Base-by-base conservation (phyloP, 345 rosid genomes). In the Jatropha curcas region DNA sequence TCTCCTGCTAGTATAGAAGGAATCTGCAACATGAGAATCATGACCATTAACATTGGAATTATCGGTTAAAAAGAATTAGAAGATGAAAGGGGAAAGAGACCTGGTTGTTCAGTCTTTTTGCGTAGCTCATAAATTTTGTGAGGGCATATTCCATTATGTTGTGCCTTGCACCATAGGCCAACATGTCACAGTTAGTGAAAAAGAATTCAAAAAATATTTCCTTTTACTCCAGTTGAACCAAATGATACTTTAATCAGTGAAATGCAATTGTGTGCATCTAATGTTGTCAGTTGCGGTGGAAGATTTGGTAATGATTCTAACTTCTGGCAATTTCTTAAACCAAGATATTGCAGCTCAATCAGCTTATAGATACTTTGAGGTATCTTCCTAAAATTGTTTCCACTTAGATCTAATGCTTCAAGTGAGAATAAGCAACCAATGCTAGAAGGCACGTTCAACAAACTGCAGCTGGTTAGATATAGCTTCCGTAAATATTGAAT, bases 151-250 rank as follows among this genome's bases (percentile, higher is more conserved):
- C 34, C 10, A 30, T 17, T n/a, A 30, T 14, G 0, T 59, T 28
- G 17, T 14, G 16, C 39, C 7, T 59, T 30, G 19, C 19, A 59
- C 0, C 0, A 9, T 16, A 0, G 39, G 3, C 4, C 51, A 64
- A 41, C 19, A 3, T 24, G 17, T 13, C 1, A 17, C 68, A 64
- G 27, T 22, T 64, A 64, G 68, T 64, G n/a, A 64, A 64, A 12
- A 43, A 7, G 70, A 66, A 48, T 1, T 48, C 70, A 66, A 66
- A n/a, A 66, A 66, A 46, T 31, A 27, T 66, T 66, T 14, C 70
- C 70, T 4, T 24, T 24, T 46, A 30, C 56, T 31, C 35, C 39
- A 7, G n/a, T 27, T 48, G 56, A 28, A 46, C 16, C 48, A 43
- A 43, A 7, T 34, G 65, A 1, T 20, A 43, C 13, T 27, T 0